Conservation (phyloP, 495 filamentous ascomycete species). For the Staphylotrichum longicolle region DNA sequence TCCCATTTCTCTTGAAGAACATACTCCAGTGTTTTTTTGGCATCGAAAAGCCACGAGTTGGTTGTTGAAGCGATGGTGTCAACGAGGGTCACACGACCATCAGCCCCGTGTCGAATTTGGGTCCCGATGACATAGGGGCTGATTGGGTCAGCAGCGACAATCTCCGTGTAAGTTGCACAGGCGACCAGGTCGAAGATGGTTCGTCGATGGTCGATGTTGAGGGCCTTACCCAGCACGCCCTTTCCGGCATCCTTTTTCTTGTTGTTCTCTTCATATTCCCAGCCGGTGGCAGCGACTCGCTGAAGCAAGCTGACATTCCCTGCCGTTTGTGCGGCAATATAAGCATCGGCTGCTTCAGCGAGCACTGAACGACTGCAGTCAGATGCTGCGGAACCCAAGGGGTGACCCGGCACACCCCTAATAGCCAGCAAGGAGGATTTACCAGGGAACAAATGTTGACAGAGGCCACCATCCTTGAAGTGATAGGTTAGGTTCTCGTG, state of each 20-base stretch:
- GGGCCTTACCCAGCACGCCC: conserved; percentile 31
- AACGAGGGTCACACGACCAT: conserved; percentile 34
- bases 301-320: conserved; percentile 29
- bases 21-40: conserved; percentile 39
- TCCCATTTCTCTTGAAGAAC: conserved; percentile 40
- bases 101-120: conserved; percentile 36
- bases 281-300: conserved; percentile 18
- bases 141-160: conserved; percentile 34
- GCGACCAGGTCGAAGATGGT: conserved; percentile 33
- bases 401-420: not conserved
- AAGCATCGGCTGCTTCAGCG: conserved; percentile 42
- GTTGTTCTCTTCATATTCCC: conserved; percentile 33
- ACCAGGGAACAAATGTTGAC: too few relatives aligned
- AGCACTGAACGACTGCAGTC: conserved; percentile 26
- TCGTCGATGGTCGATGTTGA: conserved; percentile 35
- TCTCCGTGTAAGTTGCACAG: conserved; percentile 42
- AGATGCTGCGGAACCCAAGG: not conserved
- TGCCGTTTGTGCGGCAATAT: conserved; percentile 42
- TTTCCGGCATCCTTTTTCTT: conserved; percentile 30
- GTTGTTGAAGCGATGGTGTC: conserved; percentile 43
- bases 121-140: conserved; percentile 45
- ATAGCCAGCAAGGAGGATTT: not conserved
- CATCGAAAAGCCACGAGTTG: conserved; percentile 44
- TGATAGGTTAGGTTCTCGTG: not conserved
- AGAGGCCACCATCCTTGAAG: not conserved